phyloP scores from a whole-genome alignment of 805 yeast genomes.

The Spathaspora hagerdaliae region DNA sequence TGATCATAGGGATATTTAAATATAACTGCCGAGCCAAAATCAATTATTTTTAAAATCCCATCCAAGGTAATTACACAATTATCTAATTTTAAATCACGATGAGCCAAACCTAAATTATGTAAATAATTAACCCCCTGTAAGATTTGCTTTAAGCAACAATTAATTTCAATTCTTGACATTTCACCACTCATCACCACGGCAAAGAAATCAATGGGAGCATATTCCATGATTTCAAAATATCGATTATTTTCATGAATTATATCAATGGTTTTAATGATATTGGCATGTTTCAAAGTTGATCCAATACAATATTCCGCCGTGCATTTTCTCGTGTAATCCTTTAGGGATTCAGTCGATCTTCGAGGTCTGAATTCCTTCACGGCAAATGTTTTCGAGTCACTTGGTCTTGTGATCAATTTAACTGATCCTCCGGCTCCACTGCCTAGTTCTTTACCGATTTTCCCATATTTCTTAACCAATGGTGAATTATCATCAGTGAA shows the following conservation, averaged over 20 bases:
- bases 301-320: slow-evolving; percentile 95
- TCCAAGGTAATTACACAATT: slow-evolving; percentile 81
- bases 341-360: slow-evolving; percentile 65
- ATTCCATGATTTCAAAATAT: slow-evolving; percentile 89
- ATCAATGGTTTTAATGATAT: slow-evolving; percentile 87
- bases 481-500: slow-evolving; percentile 44
- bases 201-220: slow-evolving; percentile 87
- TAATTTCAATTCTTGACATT: slow-evolving; percentile 74
- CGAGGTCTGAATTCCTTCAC: slow-evolving; percentile 87
- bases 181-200: slow-evolving; percentile 93
- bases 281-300: slow-evolving; percentile 82
- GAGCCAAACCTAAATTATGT: slow-evolving; percentile 83
- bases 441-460: slow-evolving; percentile 82
- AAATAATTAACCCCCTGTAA: slow-evolving; percentile 76
- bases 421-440: slow-evolving; percentile 97
- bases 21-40: slow-evolving; percentile 91
- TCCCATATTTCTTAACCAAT: slow-evolving; percentile 71
- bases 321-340: slow-evolving; percentile 88
- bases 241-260: slow-evolving; percentile 85
- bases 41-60: slow-evolving; percentile 87
- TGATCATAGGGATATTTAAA: slow-evolving; percentile 78
- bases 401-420: slow-evolving; percentile 60
- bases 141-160: slow-evolving; percentile 87
- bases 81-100: slow-evolving; percentile 86
- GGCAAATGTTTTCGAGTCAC: slow-evolving; percentile 75